A percentile compares a stretch with the other conserved stretches of the same genome.
Conservation (phyloP, 2,329 filamentous ascomycete genomes). For the Trichophyton mentagrophytes region DNA sequence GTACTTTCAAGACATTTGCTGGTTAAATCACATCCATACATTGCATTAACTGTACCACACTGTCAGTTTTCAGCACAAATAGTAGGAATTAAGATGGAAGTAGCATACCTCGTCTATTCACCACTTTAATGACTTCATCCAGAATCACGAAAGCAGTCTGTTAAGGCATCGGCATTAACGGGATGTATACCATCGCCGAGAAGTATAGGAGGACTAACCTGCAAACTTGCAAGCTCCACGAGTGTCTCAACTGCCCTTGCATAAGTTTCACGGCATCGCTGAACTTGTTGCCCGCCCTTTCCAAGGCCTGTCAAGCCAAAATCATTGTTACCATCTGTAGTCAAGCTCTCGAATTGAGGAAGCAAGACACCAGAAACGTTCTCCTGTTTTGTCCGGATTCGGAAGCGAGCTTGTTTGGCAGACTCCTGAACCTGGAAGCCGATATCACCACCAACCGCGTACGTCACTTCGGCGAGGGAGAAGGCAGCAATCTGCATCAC, state of each 20-base stretch:
- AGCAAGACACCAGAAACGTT: constrained; percentile 96
- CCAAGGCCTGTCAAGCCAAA: constrained; percentile 92
- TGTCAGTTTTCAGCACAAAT: constrained; percentile 6
- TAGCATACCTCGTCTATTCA: constrained; percentile 72
- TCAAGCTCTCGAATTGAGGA: constrained; percentile 84
- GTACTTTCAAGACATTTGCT: not conserved
- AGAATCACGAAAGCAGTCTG: constrained; percentile 92
- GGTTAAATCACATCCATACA: constrained; percentile 42
- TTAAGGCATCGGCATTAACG: constrained; percentile 11
- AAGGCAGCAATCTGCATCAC: constrained; percentile 99
- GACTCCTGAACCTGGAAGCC: constrained; percentile 96
- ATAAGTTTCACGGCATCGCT: constrained; percentile 90
- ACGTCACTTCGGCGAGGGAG: constrained; percentile 92
- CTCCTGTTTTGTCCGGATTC: constrained; percentile 88
- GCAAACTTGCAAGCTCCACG: constrained; percentile 85
- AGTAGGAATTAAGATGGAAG: not conserved
- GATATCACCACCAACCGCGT: constrained; percentile 90
- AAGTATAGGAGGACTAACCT: constrained; percentile 37
- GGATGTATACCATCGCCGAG: not conserved
- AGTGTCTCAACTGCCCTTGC: constrained; percentile 88
- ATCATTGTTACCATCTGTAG: constrained; percentile 80
- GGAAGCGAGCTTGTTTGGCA: constrained; percentile 81
- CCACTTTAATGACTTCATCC: constrained; percentile 98
- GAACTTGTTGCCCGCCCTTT: constrained; percentile 94
- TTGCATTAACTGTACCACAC: constrained; percentile 62